phyloP scores from a whole-genome alignment of 164 flowering plant species.

The Taxillus chinensis region DNA sequence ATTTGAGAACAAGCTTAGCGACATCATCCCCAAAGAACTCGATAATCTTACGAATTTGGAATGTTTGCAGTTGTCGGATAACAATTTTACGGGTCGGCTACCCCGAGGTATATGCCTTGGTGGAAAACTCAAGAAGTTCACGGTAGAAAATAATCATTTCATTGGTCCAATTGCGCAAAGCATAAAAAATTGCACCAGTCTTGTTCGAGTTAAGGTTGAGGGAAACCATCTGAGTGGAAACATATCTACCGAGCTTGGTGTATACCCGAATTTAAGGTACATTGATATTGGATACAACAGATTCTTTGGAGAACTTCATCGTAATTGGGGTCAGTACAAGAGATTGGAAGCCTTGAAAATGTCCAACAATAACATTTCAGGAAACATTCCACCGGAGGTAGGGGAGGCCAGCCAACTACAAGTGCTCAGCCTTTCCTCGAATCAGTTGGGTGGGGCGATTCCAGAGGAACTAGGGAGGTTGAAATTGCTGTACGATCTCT shows the following conservation, averaged over 20 bases:
- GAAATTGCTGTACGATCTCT: background rate
- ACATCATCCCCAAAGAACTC: background rate
- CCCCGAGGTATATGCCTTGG: background rate
- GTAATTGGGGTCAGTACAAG: background rate
- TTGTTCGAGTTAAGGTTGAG: background rate
- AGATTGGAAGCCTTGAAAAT: background rate
- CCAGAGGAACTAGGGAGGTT: background rate
- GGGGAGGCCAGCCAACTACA: background rate
- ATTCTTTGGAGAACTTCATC: background rate
- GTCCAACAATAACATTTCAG: no score
- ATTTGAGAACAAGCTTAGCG: background rate
- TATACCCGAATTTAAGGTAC: background rate
- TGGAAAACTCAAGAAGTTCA: no score
- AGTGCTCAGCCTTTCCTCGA: background rate
- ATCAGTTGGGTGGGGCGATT: background rate
- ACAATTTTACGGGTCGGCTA: background rate
- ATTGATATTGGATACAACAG: background rate
- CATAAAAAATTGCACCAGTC: background rate
- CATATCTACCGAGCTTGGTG: background rate
- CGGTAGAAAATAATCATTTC: background rate
- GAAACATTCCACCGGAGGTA: no score
- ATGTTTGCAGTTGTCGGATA: background rate
- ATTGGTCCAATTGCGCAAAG: background rate
- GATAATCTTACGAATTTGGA: background rate
- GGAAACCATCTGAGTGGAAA: background rate